Conservation (phyloP, 1,139 yeast genomes). For the Pneumocystis sp. region DNA sequence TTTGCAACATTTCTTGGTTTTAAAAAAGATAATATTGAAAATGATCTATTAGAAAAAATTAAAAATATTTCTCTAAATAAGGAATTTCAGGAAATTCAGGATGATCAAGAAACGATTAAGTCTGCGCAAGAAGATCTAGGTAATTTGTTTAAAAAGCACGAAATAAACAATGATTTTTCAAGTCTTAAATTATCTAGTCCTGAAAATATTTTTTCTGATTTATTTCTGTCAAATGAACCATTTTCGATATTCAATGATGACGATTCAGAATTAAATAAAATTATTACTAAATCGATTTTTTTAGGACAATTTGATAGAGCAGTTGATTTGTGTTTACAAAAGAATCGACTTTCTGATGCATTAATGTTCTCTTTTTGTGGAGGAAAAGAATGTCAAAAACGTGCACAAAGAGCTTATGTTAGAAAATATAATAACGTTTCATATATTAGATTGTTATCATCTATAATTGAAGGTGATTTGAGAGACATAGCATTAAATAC, state of each 20-base stretch:
- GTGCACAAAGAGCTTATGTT: constrained; percentile 61
- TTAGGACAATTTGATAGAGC: constrained; percentile 55
- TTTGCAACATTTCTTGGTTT: constrained; percentile 19
- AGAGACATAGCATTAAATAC: constrained; percentile 66
- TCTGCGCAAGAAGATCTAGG: constrained; percentile 16
- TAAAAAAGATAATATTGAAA: constrained; percentile 16
- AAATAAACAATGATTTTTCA: constrained; percentile 1
- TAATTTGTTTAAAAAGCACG: constrained; percentile 23
- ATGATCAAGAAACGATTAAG: constrained; percentile 16
- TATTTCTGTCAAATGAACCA: constrained; percentile 21
- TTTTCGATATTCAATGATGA: constrained; percentile 30
- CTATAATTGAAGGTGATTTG: constrained; percentile 44
- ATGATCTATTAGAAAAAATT: constrained; percentile 16
- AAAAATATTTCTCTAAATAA: constrained; percentile 21
- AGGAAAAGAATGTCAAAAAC: constrained; percentile 39
- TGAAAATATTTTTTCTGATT: constrained; percentile 20
- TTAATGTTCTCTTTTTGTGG: constrained; percentile 65
- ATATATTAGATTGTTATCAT: constrained; percentile 53
- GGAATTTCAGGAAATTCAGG: constrained; percentile 11
- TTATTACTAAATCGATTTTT: constrained; percentile 44
- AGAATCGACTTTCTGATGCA: constrained; percentile 60
- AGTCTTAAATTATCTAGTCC: constrained; percentile 1
- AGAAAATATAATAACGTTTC: constrained; percentile 38
- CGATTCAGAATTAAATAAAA: constrained; percentile 31
- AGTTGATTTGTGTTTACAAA: constrained; percentile 48